phyloP scores from a whole-genome alignment of 2,329 filamentous ascomycete species.

The Aaosphaeria arxii region DNA sequence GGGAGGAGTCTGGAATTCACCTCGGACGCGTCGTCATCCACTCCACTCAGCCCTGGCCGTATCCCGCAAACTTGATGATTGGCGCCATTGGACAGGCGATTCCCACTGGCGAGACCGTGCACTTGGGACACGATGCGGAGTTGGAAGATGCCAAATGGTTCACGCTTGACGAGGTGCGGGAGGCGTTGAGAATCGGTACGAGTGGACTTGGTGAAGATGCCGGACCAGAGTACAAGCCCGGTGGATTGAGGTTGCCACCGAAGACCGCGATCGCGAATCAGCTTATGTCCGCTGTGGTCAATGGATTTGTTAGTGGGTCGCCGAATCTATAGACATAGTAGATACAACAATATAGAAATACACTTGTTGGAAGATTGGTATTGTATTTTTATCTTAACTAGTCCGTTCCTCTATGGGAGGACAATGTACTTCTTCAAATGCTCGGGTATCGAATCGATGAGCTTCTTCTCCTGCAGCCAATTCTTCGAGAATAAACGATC shows the following conservation, averaged over 20 bases:
- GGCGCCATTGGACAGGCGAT: constrained; percentile 80
- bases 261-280: constrained; percentile 90
- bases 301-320: constrained; percentile 63
- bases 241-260: constrained; percentile 76
- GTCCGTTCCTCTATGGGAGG: constrained; percentile 57
- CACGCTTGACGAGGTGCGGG: constrained; percentile 71
- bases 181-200: constrained; percentile 67
- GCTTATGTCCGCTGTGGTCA: constrained; percentile 74
- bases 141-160: constrained; percentile 91
- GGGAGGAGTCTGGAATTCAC: constrained; percentile 49
- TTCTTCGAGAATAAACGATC: constrained; percentile 88
- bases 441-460: constrained; percentile 77
- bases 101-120: constrained; percentile 75
- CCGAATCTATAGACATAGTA: constrained; percentile 15
- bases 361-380: not conserved
- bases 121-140: constrained; percentile 85
- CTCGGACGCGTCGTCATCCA: constrained; percentile 51
- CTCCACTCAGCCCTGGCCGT: constrained; percentile 53
- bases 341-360: constrained; percentile 27
- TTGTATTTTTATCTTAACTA: constrained; percentile 2
- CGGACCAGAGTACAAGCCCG: constrained; percentile 69
- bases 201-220: constrained; percentile 65
- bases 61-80: constrained; percentile 53
- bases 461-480: constrained; percentile 84
- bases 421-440: constrained; percentile 93